Conservation (phyloP, 345 rosid genomes). For the Anastatica hierochuntica region DNA sequence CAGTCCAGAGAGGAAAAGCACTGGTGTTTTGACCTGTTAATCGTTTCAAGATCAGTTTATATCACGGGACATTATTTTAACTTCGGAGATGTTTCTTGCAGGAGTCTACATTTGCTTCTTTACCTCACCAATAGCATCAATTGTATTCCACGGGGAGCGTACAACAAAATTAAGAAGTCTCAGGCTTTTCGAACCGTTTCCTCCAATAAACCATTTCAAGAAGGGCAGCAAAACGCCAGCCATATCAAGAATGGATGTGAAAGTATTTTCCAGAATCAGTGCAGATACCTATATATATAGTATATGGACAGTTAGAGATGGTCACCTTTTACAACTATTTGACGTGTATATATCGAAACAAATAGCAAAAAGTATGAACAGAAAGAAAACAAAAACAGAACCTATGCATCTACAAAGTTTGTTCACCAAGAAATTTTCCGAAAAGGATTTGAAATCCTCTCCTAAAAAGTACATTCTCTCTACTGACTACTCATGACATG, state of each 20-base stretch:
- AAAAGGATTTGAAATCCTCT: neutral
- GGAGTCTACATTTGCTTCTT: slow-evolving; percentile 13
- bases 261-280: slow-evolving; percentile 87
- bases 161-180: slow-evolving; percentile 83
- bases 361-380: neutral
- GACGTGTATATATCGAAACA: neutral
- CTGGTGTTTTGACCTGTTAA: slow-evolving; percentile 74
- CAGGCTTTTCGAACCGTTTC: slow-evolving; percentile 65
- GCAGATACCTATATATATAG: slow-evolving; percentile 64
- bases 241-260: slow-evolving; percentile 98
- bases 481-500: neutral
- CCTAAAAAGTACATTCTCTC: neutral
- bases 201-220: slow-evolving; percentile 93
- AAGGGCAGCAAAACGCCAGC: slow-evolving; percentile 91
- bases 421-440: neutral
- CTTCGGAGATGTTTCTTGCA: too few species aligned
- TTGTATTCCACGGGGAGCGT: slow-evolving; percentile 97
- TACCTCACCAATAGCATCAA: slow-evolving; percentile 80
- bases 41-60: slow-evolving; percentile 14
- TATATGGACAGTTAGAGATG: slow-evolving; percentile 1
- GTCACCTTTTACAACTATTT: slow-evolving; percentile 1
- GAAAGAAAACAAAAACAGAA: neutral
- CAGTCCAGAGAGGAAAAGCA: slow-evolving; percentile 90
- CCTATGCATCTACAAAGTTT: neutral
- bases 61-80: too few species aligned